Evolutionary conservation across 2,329 filamentous ascomycete genomes (phyloP), one percentile per base, ranked within the genome.

Genomic region (Periglandula ipomoeae): DNA sequence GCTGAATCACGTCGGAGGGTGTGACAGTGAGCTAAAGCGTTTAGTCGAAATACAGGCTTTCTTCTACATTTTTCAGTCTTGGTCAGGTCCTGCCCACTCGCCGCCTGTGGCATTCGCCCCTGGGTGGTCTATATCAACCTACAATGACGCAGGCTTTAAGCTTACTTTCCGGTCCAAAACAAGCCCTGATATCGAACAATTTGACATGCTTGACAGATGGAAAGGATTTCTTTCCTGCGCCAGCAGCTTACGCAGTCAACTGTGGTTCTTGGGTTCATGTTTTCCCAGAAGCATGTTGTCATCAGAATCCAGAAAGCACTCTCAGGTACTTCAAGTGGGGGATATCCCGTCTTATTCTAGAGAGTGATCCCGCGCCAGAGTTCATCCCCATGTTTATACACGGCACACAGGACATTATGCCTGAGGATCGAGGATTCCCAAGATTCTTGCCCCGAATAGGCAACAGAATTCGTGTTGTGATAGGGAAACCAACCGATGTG

Each of bases 321-420:
- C 84, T 97, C 74, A 85, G 93, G 26, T 98, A 98, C 70, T 97
- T 97, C 79, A 96, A 95, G 71, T 98, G 93, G 93, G 93, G 93
- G 1, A 76, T 97, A 2, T 89, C 91, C 6, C 81, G 93, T 2
- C 75, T 97, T 50, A 93, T 98, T 50, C 79, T 98, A 42, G 93
- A 98, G 66, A 81, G 85, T 42, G 86, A 91, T 44, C 88, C 89
- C 3, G 83, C 87, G 53, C 93, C 93, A 0, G 87, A 94, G 56
- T 78, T 98, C 19, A 78, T 98, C 32, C 89, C 93, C 39, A 91
- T 98, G 69, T 98, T 94, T 74, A 84, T 97, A 44, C 88, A 96
- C 59, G 93, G 93, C 24, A 86, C 87, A 15, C 86, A 96, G 62
- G 70, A 85, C 51, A 75, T 95, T 56, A 96, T 97, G 91, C 78